Conservation (phyloP, 345 rosid genomes). For the Arabis alpina region DNA sequence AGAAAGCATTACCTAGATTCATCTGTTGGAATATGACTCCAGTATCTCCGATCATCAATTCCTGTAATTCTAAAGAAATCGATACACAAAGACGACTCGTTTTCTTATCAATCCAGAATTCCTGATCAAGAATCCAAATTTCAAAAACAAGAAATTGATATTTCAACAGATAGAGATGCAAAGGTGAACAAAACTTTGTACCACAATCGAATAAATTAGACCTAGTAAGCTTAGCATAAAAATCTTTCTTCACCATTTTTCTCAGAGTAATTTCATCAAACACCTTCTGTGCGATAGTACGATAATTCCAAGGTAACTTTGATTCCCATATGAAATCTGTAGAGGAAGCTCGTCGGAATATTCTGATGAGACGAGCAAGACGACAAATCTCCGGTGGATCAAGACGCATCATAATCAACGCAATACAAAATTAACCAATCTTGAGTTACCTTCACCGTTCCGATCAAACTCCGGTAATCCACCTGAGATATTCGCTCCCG, state of each 20-base stretch:
- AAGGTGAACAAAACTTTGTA: slow-evolving; percentile 42
- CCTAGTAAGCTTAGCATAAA: slow-evolving; percentile 51
- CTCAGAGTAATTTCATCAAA: slow-evolving; percentile 46
- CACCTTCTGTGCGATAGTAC: slow-evolving; percentile 46
- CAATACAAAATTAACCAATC: slow-evolving; percentile 63
- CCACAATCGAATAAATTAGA: slow-evolving; percentile 55
- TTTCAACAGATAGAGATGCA: not conserved
- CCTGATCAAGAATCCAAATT: slow-evolving; percentile 42
- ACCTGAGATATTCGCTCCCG: slow-evolving; percentile 59
- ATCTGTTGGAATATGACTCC: slow-evolving; percentile 60
- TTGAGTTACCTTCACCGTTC: slow-evolving; percentile 27
- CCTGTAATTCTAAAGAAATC: slow-evolving; percentile 73
- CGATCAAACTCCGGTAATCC: slow-evolving; percentile 41
- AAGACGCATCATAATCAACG: slow-evolving; percentile 51
- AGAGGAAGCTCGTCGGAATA: slow-evolving; percentile 59
- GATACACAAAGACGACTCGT: slow-evolving; percentile 63
- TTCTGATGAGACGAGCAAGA: slow-evolving; percentile 55
- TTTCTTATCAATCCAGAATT: slow-evolving; percentile 65
- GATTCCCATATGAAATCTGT: slow-evolving; percentile 71
- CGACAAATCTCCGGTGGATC: slow-evolving; percentile 65
- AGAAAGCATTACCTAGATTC: slow-evolving; percentile 73
- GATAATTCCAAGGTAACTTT: slow-evolving; percentile 59
- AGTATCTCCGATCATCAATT: slow-evolving; percentile 77
- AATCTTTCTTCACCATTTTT: slow-evolving; percentile 48
- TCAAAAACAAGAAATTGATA: not conserved